Base-by-base conservation (phyloP, 2,329 filamentous ascomycete genomes). In the Aspergillus puulaauensis region DNA sequence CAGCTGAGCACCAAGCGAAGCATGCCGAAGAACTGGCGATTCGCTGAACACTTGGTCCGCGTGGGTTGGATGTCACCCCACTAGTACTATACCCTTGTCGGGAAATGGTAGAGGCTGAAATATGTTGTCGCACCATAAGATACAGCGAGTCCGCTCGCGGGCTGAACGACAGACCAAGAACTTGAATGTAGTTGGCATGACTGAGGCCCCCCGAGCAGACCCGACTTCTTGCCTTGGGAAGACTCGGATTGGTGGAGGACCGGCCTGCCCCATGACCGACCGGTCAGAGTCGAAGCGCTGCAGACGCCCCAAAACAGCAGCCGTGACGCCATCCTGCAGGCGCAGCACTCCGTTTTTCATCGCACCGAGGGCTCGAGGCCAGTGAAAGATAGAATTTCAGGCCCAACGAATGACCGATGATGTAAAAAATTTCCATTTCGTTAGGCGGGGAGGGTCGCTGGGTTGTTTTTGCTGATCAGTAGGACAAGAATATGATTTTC, bases 271-370 rank as follows among this genome's bases (percentile, higher is more conserved):
- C 62, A 60, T 65, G 62, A 65, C 63, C 50, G 57, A 50, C 55
- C 44, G 55, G 40, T 45, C 51, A 58, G 48, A 31, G 31, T 58
- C 23, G 40, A 57, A 37, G 40, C 52, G 54, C 64, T 67, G 64
- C 62, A 65, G 45, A 64, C 43, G 53, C 60, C 60, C 64, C 54
- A 58, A 66, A 62, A 45, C 46, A 63, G 60, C 43, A 65, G 51
- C 61, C 49, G 58, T 67, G 64, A 67, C 64, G 65, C 57, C 65
- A 66, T 66, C 43, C 43, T 58, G 59, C 62, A 64, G 61, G 43
- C 52, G 41, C 46, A 56, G 52, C 35, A 37, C 54, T 46, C 44
- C 46, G 55, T 64, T 47, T 52, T 58, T 21, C 17, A 56, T 51
- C 45, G 52, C 41, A 46, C 19, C 27, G 35, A 50, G 41, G 44